These are phyloP conservation scores for Alternaria viburni DNA, from an alignment of 2,329 filamentous ascomycete species.

Conservation along the genomic window DNA sequence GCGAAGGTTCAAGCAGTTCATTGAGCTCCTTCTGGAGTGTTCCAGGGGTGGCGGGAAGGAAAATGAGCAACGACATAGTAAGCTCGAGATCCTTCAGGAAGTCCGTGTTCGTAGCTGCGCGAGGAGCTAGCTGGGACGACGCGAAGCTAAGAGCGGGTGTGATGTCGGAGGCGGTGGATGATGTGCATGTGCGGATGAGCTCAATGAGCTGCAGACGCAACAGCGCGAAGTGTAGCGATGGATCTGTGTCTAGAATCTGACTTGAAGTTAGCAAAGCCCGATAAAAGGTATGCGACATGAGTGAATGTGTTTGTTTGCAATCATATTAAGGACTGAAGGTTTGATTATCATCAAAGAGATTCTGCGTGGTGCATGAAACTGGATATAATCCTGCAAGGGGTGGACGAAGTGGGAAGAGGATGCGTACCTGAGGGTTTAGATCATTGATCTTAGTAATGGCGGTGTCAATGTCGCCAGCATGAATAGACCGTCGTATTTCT, in stretches of 20 bases:
- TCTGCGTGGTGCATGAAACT: constrained; percentile 99
- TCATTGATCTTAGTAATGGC: constrained; percentile 91
- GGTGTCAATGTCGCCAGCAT: constrained; percentile 80
- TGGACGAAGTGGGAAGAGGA: background rate
- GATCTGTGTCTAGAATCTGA: constrained; percentile 86
- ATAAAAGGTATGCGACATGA: constrained; percentile 9
- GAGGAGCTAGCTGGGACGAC: constrained; percentile 82
- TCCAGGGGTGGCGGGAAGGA: constrained; percentile 67
- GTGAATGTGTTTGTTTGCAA: constrained; percentile 25
- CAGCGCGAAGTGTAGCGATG: constrained; percentile 85
- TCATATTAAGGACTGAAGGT: constrained; percentile 89
- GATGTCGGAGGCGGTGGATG: constrained; percentile 72
- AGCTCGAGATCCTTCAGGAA: constrained; percentile 88
- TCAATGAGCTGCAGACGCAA: constrained; percentile 92
- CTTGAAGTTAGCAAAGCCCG: constrained; percentile 29
- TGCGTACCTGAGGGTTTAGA: constrained; percentile 84
- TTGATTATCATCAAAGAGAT: constrained; percentile 85
- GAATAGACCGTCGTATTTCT: constrained; percentile 83
- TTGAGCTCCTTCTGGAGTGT: constrained; percentile 77
- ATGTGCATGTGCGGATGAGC: constrained; percentile 79
- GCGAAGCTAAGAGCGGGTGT: constrained; percentile 84
- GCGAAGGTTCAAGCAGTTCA: constrained; percentile 76
- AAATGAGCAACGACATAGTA: constrained; percentile 91
- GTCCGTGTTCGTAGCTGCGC: constrained; percentile 78
- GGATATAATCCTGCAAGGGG: constrained; percentile 85